Evolutionary conservation across 2,329 filamentous ascomycete genomes (phyloP), one percentile per base, ranked within the genome.

Genomic region (Ophiocordyceps camponoti-rufipedis): DNA sequence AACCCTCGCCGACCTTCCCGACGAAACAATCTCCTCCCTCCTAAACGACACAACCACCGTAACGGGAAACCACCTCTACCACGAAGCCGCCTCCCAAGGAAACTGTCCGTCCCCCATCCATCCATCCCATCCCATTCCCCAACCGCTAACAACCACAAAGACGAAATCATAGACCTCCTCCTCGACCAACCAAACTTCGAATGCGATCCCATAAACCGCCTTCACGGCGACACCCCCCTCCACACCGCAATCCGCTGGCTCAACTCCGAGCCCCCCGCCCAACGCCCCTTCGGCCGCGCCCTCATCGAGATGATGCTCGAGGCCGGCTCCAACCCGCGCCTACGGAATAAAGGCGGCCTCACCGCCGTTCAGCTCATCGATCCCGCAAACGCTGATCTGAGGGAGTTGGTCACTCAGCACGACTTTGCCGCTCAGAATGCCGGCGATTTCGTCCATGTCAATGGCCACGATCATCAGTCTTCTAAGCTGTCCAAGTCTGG

Each of bases 41-140:
- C 78, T 98, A 60, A 98, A 98, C 69, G 74, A 76, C 43, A 85
- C 88, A 44, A 83, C 77, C 42, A 87, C 91, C 55, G 78, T 87
- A 11, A 72, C 95, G 65, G 91, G 91, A 44, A 88, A 89, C 64
- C 78, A 89, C 58, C 78, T 88, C 31, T 79, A 95, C 60, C 91
- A 96, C 64, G 78, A 95, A 54, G 91, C 88, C 44, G 89, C 89
- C 31, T 72, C 76, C 29, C 80, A 79, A 52, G 91, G 91, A 54
- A 85, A 87, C 65, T 94, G 85, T 89, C 69, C 54, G 80, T 71
- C n/a, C 5, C 32, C 9, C 32, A n/a, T n/a, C n/a, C n/a, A n/a
- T n/a, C n/a, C 23, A 23, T 23, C 23, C 23, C 23, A 31, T 31
- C 12, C 12, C 12, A 10, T 31, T 9, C 12, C 12, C 11, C 12